Conservation (phyloP, 2,329 filamentous ascomycete species). For the Nectriaceae sp. region DNA sequence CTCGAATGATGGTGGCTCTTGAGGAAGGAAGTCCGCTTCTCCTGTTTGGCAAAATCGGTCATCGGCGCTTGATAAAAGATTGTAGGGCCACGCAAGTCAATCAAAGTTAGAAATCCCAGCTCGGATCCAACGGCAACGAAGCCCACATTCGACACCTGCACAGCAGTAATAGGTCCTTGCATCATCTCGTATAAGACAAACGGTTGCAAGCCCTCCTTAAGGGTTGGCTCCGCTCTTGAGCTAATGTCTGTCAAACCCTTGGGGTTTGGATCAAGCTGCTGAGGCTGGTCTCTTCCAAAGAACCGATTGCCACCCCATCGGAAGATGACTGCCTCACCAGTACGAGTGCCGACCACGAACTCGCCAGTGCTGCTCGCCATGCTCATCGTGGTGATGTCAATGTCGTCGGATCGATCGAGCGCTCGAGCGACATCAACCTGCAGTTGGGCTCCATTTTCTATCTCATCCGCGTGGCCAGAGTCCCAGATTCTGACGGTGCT, state of each 20-base stretch:
- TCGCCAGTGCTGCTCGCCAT: conserved; percentile 82
- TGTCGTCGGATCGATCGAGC: conserved; percentile 73
- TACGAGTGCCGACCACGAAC: conserved; percentile 76
- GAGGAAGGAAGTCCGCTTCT: conserved; percentile 75
- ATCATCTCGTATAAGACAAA: conserved; percentile 80
- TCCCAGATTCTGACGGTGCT: conserved; percentile 94
- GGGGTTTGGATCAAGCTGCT: conserved; percentile 56
- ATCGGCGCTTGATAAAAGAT: conserved; percentile 78
- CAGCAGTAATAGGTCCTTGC: conserved; percentile 75
- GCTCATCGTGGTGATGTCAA: conserved; percentile 78
- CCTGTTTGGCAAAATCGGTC: conserved; percentile 72
- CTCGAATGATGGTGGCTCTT: conserved; percentile 40
- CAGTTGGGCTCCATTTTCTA: conserved; percentile 80
- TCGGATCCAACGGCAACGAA: conserved; percentile 89
- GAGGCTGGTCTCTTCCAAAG: conserved; percentile 61
- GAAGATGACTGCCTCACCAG: conserved; percentile 86
- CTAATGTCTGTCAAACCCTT: conserved; percentile 76
- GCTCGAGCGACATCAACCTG: conserved; percentile 87
- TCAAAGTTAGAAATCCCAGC: conserved; percentile 74
- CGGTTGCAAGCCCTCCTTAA: conserved; percentile 83
- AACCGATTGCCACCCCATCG: conserved; percentile 82
- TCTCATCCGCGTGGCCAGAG: conserved; percentile 85
- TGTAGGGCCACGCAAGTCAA: conserved; percentile 85
- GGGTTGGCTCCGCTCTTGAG: conserved; percentile 66
- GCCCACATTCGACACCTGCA: conserved; percentile 88